phyloP scores from a whole-genome alignment of 305 asterid species.

The Fraxinus sp. region DNA sequence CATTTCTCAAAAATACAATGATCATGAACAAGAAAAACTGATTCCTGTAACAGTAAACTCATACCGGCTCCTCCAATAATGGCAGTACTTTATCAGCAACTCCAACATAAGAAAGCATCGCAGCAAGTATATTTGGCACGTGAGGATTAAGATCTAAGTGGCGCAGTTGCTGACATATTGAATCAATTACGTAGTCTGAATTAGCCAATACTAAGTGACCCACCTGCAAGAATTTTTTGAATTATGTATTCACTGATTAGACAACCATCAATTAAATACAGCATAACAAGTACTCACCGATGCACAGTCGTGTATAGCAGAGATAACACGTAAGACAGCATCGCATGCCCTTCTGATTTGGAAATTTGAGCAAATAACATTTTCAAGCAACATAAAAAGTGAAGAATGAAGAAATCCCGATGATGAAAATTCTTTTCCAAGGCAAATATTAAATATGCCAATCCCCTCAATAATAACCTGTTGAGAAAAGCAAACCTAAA shows the following conservation, averaged over 20 bases:
- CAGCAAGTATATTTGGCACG: conserved; percentile 85
- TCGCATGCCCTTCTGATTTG: conserved; percentile 81
- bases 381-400: conserved; percentile 85
- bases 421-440: conserved; percentile 69
- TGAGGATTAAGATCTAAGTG: conserved; percentile 90
- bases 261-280: conserved; percentile 23
- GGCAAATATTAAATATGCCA: conserved; percentile 71
- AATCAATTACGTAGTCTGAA: conserved; percentile 89
- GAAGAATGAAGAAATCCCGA: conserved; percentile 93
- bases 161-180: conserved; percentile 86
- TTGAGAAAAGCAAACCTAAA: conserved; percentile 18
- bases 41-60: conserved; percentile 25
- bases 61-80: conserved; percentile 93
- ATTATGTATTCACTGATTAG: conserved; percentile 14
- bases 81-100: conserved; percentile 87
- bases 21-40: conserved; percentile 12
- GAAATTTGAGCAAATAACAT: conserved; percentile 79
- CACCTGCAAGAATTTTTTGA: conserved; percentile 60
- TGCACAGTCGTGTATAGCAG: conserved; percentile 64
- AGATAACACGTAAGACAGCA: conserved; percentile 61
- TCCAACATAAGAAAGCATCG: conserved; percentile 86
- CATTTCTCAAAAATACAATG: conserved; percentile 2
- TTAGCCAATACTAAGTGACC: conserved; percentile 87
- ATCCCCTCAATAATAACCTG: conserved; percentile 93
- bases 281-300: conserved; percentile 57